Evolutionary conservation across 208 protist species (phyloP), one percentile per base, ranked within the genome.

Genomic region (Vickermania ingenoplastis): DNA sequence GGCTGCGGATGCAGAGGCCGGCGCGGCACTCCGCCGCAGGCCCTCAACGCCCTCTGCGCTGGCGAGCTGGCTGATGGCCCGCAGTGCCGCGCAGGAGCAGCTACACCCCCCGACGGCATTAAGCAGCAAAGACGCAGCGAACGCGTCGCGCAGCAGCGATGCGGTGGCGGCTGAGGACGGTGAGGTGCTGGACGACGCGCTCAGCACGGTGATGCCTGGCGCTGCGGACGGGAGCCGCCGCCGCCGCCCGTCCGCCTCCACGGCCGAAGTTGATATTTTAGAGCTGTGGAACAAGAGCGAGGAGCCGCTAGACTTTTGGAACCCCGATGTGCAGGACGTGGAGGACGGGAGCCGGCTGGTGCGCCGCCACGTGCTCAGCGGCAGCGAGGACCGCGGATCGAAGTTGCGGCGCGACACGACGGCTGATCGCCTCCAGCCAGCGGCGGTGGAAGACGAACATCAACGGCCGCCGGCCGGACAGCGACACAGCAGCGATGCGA

Each of bases 201-300:
- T 45, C 11, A 17, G 7, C 36, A 17, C 17, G 11, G 11, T 17
- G 17, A 17, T 17, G 36, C 36, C 36, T 7, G 36, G 36, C 11
- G 36, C 7, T 7, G 7, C 17, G 7, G n/a, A n/a, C n/a, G n/a
- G n/a, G n/a, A n/a, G n/a, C n/a, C n/a, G n/a, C n/a, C n/a, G n/a
- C n/a, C n/a, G n/a, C n/a, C n/a, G n/a, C n/a, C 36, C 36, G 11
- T 7, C 7, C 7, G 11, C 36, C 17, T 45, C 36, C 11, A 55
- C 22, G 7, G 14, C 13, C 13, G 51, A 55, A 28, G 51, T 28
- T 22, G 51, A 55, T 22, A 22, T 55, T 28, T n/a, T 55, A 11
- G 51, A 55, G 51, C 51, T 55, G 13, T 55, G 51, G 51, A 5
- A n/a, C 11, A 22, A 27, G 22, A 55, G 22, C n/a, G 51, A 55